Evolutionary conservation across 352 stramenopile species (phyloP), one percentile per base, ranked within the genome.

Genomic region (Phytophthora europaea): DNA sequence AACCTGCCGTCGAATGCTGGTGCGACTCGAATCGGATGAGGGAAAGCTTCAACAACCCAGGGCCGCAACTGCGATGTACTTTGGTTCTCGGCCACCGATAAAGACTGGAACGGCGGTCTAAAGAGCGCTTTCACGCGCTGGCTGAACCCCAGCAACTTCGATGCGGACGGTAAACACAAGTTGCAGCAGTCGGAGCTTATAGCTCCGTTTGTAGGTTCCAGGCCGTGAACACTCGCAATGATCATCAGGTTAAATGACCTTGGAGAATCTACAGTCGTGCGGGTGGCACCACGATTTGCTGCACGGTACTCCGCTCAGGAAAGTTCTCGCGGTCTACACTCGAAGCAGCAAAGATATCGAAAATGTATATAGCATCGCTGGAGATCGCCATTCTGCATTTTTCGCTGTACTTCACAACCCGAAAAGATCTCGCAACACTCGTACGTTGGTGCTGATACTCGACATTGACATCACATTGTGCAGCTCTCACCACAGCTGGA

Each of bases 71-170:
- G 33, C 18, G 61, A 52, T n/a, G 47, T 34, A 10, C 34, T 50
- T 2, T 60, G 47, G 48, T 59, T 67, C n/a, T 67, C 61, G n/a
- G 60, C 43, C 10, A 67, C 59, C 31, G 61, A 67, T 9, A 9
- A 4, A 13, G 33, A 67, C 61, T 60, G 60, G 60, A 22, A 59
- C 34, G 47, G 4, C 28, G 48, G 48, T 8, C n/a, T 60, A 12
- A 67, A 67, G n/a, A 23, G 40, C 13, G 22, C 61, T 8, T 40
- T 52, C 20, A 3, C 18, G 9, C 48, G 20, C 2, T 67, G 33
- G 47, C 9, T 59, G n/a, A 50, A 53, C 6, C 33, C 61, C 3
- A 43, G n/a, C 31, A 59, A 67, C 28, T 67, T 67, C 33, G 47
- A 67, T 40, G 61, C 28, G 4, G 20, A 36, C 2, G 45, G 45